Evolutionary conservation across 345 rosid genomes (phyloP).

Genomic region (Eucalyptus caleyi): DNA sequence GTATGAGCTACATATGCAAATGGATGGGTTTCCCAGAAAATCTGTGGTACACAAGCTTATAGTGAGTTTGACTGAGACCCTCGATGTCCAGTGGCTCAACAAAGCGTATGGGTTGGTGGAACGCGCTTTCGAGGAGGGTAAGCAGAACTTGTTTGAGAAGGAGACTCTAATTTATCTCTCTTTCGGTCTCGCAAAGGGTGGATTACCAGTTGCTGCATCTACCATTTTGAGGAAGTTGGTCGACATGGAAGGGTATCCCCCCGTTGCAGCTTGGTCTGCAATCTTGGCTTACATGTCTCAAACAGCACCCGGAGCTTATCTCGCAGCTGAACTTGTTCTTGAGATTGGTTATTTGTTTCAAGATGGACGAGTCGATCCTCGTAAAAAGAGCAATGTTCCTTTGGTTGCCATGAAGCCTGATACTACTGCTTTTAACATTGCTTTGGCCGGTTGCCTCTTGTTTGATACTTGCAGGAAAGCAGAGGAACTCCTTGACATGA

Average conservation of each 20-base stretch:
- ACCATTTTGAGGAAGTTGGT: constrained; percentile 68
- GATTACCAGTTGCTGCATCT: constrained; percentile 61
- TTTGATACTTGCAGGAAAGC: constrained; percentile 84
- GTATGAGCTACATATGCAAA: constrained; percentile 61
- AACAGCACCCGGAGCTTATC: constrained; percentile 63
- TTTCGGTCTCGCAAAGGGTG: constrained; percentile 56
- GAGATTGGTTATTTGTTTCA: constrained; percentile 81
- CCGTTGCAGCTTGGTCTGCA: constrained; percentile 72
- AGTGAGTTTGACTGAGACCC: constrained; percentile 46
- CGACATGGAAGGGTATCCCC: constrained; percentile 58
- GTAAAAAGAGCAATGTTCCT: constrained; percentile 70
- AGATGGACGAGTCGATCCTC: constrained; percentile 68
- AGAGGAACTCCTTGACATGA: constrained; percentile 76
- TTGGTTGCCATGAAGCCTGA: constrained; percentile 89
- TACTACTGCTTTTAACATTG: constrained; percentile 53
- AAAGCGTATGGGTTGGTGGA: constrained; percentile 59
- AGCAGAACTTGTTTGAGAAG: constrained; percentile 64
- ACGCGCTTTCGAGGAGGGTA: constrained; percentile 55
- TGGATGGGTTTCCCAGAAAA: constrained; percentile 83
- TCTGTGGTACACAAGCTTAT: constrained; percentile 51
- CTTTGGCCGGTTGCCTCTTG: constrained; percentile 73
- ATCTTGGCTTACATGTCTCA: constrained; percentile 63
- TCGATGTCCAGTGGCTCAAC: constrained; percentile 46
- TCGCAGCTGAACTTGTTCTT: constrained; percentile 75
- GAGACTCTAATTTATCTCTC: constrained; percentile 71